Conservation (phyloP, 2,329 filamentous ascomycete genomes). For the Zelopaecilomyces penicillatus region DNA sequence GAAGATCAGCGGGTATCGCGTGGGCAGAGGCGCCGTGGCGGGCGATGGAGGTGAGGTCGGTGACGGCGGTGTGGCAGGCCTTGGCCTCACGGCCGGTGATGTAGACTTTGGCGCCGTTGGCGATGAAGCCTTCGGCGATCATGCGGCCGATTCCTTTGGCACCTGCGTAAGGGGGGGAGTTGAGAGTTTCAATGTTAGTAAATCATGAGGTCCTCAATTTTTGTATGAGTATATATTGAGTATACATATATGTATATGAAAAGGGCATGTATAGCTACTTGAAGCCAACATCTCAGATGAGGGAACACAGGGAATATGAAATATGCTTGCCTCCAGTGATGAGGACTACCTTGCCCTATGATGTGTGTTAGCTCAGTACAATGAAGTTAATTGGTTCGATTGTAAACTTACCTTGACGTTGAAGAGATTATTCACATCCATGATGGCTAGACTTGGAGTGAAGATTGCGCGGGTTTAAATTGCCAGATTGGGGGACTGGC, state of each 20-base stretch:
- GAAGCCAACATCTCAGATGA: too few species aligned
- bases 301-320: background rate
- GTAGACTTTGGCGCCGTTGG: slow-evolving; percentile 56
- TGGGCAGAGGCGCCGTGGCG: slow-evolving; percentile 37
- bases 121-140: slow-evolving; percentile 59
- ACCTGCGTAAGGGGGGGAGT: slow-evolving; percentile 17
- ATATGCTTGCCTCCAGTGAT: slow-evolving; percentile 40
- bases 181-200: too few species aligned
- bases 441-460: slow-evolving; percentile 16
- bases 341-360: slow-evolving; percentile 48
- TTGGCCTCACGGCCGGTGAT: slow-evolving; percentile 55
- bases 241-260: too few species aligned
- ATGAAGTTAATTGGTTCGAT: slow-evolving; percentile 8
- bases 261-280: too few species aligned
- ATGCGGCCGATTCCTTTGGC: slow-evolving; percentile 58
- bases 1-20: slow-evolving; percentile 56
- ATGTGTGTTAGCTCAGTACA: slow-evolving; percentile 1
- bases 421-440: slow-evolving; percentile 49
- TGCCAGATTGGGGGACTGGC: too few species aligned
- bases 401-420: slow-evolving; percentile 43
- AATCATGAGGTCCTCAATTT: too few species aligned
- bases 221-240: background rate
- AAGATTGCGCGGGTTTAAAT: too few species aligned
- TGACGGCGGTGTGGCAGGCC: slow-evolving; percentile 47
- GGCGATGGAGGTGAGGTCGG: slow-evolving; percentile 46